Evolutionary conservation across 805 yeast species (phyloP).

Genomic region (Kazachstania viticola): DNA sequence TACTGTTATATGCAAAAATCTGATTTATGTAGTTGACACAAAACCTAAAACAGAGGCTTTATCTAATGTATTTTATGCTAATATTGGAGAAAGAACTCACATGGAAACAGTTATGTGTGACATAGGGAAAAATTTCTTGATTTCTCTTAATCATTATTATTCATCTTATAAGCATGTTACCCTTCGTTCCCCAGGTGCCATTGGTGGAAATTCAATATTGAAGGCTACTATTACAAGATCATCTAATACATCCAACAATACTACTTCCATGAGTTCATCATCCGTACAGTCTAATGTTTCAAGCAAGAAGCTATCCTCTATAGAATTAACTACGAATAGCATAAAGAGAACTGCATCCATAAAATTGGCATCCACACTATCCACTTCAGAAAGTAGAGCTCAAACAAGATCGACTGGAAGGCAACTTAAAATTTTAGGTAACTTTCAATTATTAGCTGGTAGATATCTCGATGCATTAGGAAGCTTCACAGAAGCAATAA

Average conservation of each 20-base stretch:
- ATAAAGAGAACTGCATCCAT: slow-evolving; percentile 25
- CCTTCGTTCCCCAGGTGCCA: slow-evolving; percentile 67
- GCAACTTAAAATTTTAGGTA: slow-evolving; percentile 62
- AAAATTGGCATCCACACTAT: slow-evolving; percentile 24
- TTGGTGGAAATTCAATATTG: slow-evolving; percentile 38
- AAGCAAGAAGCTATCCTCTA: slow-evolving; percentile 12
- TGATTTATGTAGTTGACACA: slow-evolving; percentile 12
- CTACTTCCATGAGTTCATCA: slow-evolving; percentile 4
- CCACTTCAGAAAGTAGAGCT: slow-evolving; percentile 25
- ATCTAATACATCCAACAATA: slow-evolving; percentile 2
- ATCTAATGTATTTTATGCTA: slow-evolving; percentile 6
- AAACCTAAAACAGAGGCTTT: neutral
- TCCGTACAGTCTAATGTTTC: neutral
- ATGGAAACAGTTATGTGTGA: slow-evolving; percentile 65
- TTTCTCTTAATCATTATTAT: slow-evolving; percentile 54
- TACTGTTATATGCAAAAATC: slow-evolving; percentile 22
- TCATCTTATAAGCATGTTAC: slow-evolving; percentile 70
- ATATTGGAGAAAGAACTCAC: slow-evolving; percentile 13
- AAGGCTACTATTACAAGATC: slow-evolving; percentile 26
- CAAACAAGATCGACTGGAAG: slow-evolving; percentile 54
- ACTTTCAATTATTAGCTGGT: slow-evolving; percentile 72
- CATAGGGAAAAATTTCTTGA: slow-evolving; percentile 51
- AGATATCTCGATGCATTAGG: slow-evolving; percentile 57
- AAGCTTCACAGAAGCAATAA: slow-evolving; percentile 64
- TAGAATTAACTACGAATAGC: slow-evolving; percentile 27